Evolutionary conservation across 768 basidiomycete genomes (phyloP).

Genomic region (Amanita subjunquillea): DNA sequence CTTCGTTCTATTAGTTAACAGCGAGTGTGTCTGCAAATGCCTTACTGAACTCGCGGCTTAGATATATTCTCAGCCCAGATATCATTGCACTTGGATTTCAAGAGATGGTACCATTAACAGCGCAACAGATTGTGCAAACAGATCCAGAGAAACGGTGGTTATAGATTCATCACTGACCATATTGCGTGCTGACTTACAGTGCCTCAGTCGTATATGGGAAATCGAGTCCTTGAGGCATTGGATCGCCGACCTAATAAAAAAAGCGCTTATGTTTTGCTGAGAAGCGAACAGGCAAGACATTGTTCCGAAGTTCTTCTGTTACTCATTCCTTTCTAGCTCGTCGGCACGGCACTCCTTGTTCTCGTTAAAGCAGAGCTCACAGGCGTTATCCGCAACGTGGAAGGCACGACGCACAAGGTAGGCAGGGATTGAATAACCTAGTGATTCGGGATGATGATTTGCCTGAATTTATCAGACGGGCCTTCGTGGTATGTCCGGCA

Average conservation of each 20-base stretch:
- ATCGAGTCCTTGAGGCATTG: constrained; percentile 68
- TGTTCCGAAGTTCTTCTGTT: neutral
- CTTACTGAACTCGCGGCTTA: constrained; percentile 5
- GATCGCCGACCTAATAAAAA: constrained; percentile 59
- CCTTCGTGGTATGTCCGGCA: constrained; percentile 88
- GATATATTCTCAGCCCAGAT: constrained; percentile 51
- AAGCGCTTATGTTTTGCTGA: constrained; percentile 70
- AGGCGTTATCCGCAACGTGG: constrained; percentile 80
- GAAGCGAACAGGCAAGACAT: constrained; percentile 71
- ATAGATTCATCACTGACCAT: neutral
- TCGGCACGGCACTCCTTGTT: constrained; percentile 87
- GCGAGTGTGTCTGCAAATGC: constrained; percentile 33
- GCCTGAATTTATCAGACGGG: constrained; percentile 48
- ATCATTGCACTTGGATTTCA: constrained; percentile 90
- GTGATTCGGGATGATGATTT: neutral
- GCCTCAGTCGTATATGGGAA: constrained; percentile 80
- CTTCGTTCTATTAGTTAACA: constrained; percentile 15
- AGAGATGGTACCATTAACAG: constrained; percentile 96
- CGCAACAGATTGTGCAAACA: constrained; percentile 92
- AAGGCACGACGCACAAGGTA: constrained; percentile 87
- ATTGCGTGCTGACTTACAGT: neutral
- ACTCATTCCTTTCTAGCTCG: constrained; percentile 46
- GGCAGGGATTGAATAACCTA: neutral
- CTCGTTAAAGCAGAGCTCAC: constrained; percentile 73
- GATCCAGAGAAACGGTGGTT: constrained; percentile 83